phyloP scores from a whole-genome alignment of 2,329 filamentous ascomycete species.

The Phialophora expanda region DNA sequence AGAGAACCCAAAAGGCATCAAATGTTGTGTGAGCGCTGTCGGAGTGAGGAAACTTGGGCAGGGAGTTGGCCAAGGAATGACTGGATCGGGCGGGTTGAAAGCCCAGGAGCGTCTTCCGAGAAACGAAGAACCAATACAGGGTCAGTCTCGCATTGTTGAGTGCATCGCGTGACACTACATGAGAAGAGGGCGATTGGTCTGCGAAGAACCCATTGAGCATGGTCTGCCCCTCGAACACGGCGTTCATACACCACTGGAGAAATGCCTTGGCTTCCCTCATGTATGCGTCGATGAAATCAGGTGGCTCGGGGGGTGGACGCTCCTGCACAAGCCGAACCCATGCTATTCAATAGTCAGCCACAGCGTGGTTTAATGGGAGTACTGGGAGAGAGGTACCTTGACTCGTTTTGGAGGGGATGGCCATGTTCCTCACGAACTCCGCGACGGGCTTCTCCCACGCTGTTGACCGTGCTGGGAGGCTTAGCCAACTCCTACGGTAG shows the following conservation, averaged over 20 bases:
- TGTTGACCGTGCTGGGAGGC: background rate
- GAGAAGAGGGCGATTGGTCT: conserved; percentile 1
- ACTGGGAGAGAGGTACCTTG: background rate
- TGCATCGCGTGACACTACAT: conserved; percentile 1
- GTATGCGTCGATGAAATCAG: conserved; percentile 4
- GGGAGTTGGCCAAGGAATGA: background rate
- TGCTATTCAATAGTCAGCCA: background rate
- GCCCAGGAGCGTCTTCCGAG: background rate
- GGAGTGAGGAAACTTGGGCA: conserved; percentile 8
- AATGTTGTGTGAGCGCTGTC: background rate
- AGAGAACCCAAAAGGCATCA: conserved; percentile 6
- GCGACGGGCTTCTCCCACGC: conserved; percentile 10
- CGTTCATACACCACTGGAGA: conserved; percentile 8
- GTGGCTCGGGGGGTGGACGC: background rate
- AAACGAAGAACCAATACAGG: conserved; percentile 10
- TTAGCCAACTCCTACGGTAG: background rate
- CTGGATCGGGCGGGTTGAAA: background rate
- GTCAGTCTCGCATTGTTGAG: conserved; percentile 3
- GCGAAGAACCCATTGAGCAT: background rate
- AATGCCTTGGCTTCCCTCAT: background rate
- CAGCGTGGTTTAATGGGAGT: background rate
- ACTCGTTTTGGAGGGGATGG: conserved; percentile 5
- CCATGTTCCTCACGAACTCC: conserved; percentile 2
- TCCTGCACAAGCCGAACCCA: background rate
- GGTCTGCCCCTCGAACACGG: conserved; percentile 1